phyloP scores from a whole-genome alignment of 2,329 filamentous ascomycete genomes.

The Dactylella cylindrospora region DNA sequence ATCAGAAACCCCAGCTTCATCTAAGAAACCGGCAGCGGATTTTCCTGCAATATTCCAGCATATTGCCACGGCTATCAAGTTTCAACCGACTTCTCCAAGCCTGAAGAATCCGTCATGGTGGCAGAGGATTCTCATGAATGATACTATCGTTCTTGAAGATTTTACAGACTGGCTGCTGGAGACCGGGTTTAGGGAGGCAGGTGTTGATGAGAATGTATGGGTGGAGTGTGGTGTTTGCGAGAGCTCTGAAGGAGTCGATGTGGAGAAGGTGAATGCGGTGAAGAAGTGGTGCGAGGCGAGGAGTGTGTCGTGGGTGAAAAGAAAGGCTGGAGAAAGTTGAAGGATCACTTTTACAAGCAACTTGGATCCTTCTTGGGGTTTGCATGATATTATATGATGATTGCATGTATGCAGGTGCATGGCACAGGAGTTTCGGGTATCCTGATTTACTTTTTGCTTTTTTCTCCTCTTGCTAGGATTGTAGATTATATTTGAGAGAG shows the following conservation, averaged over 20 bases:
- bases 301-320: conserved; percentile 53
- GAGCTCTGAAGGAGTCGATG: conserved; percentile 51
- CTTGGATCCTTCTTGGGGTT: too few relatives aligned
- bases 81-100: conserved; percentile 9
- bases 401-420: too few relatives aligned
- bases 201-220: conserved; percentile 12
- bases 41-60: conserved; percentile 10
- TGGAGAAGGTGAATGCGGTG: conserved; percentile 53
- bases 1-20: too few relatives aligned
- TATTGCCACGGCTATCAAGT: conserved; percentile 27
- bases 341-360: too few relatives aligned
- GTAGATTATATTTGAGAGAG: too few relatives aligned
- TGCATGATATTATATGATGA: too few relatives aligned
- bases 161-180: conserved; percentile 24
- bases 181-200: conserved; percentile 2
- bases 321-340: too few relatives aligned
- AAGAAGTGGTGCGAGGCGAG: conserved; percentile 55
- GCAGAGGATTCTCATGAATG: conserved; percentile 40
- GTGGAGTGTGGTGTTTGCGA: conserved; percentile 17
- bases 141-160: conserved; percentile 30
- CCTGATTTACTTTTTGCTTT: too few relatives aligned
- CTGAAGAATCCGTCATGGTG: conserved; percentile 19
- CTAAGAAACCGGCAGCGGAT: neutral
- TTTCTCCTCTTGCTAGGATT: too few relatives aligned
- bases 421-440: too few relatives aligned